Base-by-base conservation (phyloP, 208 protist species). In the Trypanosomatidae sp. region DNA sequence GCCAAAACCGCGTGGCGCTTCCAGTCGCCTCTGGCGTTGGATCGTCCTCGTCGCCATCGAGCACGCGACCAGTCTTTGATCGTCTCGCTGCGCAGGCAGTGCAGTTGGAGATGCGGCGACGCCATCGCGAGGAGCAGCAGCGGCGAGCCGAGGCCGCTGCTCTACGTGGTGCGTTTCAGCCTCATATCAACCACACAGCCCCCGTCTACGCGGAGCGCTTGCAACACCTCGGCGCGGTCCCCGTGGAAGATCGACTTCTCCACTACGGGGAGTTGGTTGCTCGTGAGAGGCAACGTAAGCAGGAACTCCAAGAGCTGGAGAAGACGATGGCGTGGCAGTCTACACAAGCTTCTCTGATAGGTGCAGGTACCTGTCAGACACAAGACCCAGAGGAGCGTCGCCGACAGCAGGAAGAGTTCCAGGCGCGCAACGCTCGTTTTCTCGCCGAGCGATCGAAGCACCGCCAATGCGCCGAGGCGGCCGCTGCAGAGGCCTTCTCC, bases 191-290 rank as follows among this genome's bases (percentile, higher is more conserved):
- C 70, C 60, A 33, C 12, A 28, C 41, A 19, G 69, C 70, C 0
- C 69, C 79, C 4, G 25, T 78, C 5, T 56, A 79, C 13, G 66
- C 39, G 1, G 50, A 79, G 41, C 28, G 46, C 53, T 50, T 81
- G 9, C 47, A 64, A 25, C 69, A 77, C 44, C 62, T 70, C 1
- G 47, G 82, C 36, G 69, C 71, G n/a, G 66, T 88, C 25, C 82
- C 87, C 7, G 91, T 96, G 22, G 89, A 93, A 66, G 88, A 91
- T 50, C 83, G 91, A 15, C 78, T 96, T 7, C 80, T 94, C 1
- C 81, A 92, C 73, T 96, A 94, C 71, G 91, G 91, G n/a, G 74
- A 84, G 36, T 69, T 73, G 1, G 75, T 94, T 8, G 80, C 77
- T 33, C 43, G 80, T 4, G 81, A 81, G 53, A 76, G 77, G 8